Conservation (phyloP, 768 basidiomycete genomes). For the Macrolepiota fuliginosa region DNA sequence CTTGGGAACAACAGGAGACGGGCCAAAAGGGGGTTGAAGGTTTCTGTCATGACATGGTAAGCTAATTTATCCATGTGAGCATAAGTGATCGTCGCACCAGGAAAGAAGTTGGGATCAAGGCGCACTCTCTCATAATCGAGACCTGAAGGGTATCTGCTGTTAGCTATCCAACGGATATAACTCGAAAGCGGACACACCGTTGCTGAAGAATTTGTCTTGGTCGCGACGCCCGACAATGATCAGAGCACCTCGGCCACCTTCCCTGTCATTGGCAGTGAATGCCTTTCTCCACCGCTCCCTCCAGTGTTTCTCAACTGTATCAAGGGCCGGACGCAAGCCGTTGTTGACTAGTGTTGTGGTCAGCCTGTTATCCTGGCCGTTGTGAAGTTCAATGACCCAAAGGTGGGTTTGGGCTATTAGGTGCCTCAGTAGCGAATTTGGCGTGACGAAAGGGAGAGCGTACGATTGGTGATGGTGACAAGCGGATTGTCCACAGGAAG, state of each 20-base stretch:
- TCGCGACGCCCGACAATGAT: constrained; percentile 72
- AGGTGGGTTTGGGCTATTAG: constrained; percentile 50
- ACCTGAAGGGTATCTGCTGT: constrained; percentile 35
- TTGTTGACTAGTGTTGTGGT: constrained; percentile 54
- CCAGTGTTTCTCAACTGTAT: constrained; percentile 75
- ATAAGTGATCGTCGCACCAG: constrained; percentile 34
- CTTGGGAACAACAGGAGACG: constrained; percentile 77
- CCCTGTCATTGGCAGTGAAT: constrained; percentile 40
- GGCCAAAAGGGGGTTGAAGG: constrained; percentile 69
- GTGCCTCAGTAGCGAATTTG: not conserved
- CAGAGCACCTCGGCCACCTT: constrained; percentile 63
- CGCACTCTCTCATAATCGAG: constrained; percentile 58
- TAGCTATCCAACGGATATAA: not conserved
- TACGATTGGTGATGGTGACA: constrained; percentile 70
- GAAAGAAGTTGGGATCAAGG: constrained; percentile 61
- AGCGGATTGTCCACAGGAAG: constrained; percentile 35
- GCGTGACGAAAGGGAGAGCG: constrained; percentile 4
- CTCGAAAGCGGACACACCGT: constrained; percentile 44
- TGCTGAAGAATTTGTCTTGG: constrained; percentile 90
- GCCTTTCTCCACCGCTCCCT: constrained; percentile 46
- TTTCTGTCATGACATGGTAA: constrained; percentile 38
- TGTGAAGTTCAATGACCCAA: constrained; percentile 82
- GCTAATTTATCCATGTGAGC: constrained; percentile 9
- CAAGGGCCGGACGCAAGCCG: constrained; percentile 67
- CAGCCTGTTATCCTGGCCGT: constrained; percentile 72